phyloP scores from a whole-genome alignment of 306 rosid genomes.

The Abrus pulchellus region DNA sequence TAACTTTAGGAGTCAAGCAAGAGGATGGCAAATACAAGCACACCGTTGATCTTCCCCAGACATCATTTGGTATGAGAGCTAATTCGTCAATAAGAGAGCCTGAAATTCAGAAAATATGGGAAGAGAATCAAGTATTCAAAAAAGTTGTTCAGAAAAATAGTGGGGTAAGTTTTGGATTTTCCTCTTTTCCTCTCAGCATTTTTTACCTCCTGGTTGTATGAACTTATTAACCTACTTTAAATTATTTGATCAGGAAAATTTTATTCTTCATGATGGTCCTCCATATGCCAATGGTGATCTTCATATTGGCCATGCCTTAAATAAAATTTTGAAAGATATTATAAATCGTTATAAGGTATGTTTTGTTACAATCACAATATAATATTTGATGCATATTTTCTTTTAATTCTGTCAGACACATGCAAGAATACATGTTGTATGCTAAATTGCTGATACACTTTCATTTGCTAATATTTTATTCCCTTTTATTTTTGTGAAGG shows the following conservation, averaged over 20 bases:
- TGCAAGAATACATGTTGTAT: slow-evolving; percentile 24
- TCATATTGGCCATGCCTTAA: slow-evolving; percentile 96
- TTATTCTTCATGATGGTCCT: slow-evolving; percentile 97
- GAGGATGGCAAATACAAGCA: slow-evolving; percentile 97
- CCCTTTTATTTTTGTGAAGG: slow-evolving; percentile 59
- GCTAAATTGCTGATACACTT: slow-evolving; percentile 31
- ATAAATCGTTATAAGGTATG: slow-evolving; percentile 95
- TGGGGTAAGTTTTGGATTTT: slow-evolving; percentile 67
- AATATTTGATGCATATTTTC: slow-evolving; percentile 21
- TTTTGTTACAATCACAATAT: slow-evolving; percentile 25
- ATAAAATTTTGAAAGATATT: slow-evolving; percentile 95
- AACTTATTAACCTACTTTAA: slow-evolving; percentile 48
- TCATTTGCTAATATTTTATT: slow-evolving; percentile 24
- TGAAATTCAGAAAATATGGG: slow-evolving; percentile 96
- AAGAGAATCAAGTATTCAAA: slow-evolving; percentile 81
- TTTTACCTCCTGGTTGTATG: background rate
- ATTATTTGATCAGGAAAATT: slow-evolving; percentile 67
- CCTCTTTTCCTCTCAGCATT: slow-evolving; percentile 36
- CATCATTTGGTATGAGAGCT: slow-evolving; percentile 93
- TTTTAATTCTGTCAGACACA: slow-evolving; percentile 22
- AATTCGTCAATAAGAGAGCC: slow-evolving; percentile 87
- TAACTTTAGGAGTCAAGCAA: slow-evolving; percentile 71
- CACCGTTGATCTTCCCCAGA: slow-evolving; percentile 96
- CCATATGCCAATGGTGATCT: slow-evolving; percentile 99
- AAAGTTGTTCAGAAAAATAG: slow-evolving; percentile 77